Evolutionary conservation across 2,329 filamentous ascomycete genomes (phyloP).

Genomic region (Verticillium nonalfalfae): DNA sequence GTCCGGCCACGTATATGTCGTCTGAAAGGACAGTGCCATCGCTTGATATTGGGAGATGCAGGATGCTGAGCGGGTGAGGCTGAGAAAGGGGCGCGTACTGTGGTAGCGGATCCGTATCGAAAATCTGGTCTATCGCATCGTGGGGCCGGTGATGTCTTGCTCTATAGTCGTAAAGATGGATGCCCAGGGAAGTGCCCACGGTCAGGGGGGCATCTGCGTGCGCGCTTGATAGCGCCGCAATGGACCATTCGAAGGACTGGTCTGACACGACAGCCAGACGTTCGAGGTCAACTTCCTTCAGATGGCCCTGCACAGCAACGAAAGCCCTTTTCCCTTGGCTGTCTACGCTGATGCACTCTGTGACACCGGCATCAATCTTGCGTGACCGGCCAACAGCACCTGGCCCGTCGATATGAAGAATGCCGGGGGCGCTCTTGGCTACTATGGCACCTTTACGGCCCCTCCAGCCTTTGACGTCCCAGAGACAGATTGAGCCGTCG

Average conservation of each 20-base stretch:
- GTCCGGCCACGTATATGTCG: constrained; percentile 82
- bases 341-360: constrained; percentile 80
- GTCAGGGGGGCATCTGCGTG: constrained; percentile 65
- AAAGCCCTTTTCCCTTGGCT: constrained; percentile 62
- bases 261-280: constrained; percentile 64
- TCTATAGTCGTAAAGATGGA: constrained; percentile 79
- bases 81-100: constrained; percentile 69
- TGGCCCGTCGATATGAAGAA: constrained; percentile 55
- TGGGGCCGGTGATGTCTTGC: constrained; percentile 23
- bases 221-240: constrained; percentile 73
- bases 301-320: constrained; percentile 69
- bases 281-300: constrained; percentile 77
- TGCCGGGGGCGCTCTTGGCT: constrained; percentile 57
- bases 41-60: constrained; percentile 62
- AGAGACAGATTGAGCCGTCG: constrained; percentile 81
- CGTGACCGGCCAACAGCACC: constrained; percentile 45
- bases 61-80: constrained; percentile 74
- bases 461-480: constrained; percentile 62
- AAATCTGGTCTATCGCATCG: constrained; percentile 19
- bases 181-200: constrained; percentile 72
- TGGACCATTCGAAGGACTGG: constrained; percentile 71
- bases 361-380: constrained; percentile 65
- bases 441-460: constrained; percentile 55
- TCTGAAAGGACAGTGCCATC: constrained; percentile 52
- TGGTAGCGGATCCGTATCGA: constrained; percentile 46